These are phyloP conservation scores for Catunica adiposa DNA, from an alignment of 2,329 filamentous ascomycete species.

Conservation along the genomic window DNA sequence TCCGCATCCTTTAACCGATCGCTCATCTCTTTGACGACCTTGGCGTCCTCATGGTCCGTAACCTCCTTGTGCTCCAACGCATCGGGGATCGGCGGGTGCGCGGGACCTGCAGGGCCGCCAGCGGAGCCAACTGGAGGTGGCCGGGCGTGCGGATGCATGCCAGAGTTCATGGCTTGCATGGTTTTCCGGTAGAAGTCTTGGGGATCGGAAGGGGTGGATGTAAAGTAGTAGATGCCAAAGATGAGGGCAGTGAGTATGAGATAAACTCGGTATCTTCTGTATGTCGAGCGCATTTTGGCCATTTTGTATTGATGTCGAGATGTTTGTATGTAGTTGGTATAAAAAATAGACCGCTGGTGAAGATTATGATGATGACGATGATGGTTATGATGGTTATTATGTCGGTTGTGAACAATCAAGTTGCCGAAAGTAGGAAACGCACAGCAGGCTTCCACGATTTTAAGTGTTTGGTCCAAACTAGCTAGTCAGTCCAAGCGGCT, in stretches of 20 bases:
- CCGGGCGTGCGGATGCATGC: slow-evolving; percentile 17
- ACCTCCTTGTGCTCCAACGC: slow-evolving; percentile 30
- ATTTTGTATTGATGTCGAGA: background rate
- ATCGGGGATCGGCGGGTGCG: slow-evolving; percentile 41
- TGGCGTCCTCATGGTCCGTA: slow-evolving; percentile 4
- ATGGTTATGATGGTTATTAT: background rate
- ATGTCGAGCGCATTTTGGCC: slow-evolving; percentile 10
- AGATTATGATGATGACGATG: too few relatives aligned
- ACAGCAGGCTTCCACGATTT: too few relatives aligned
- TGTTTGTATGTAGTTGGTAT: background rate
- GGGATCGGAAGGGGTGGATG: slow-evolving; percentile 10
- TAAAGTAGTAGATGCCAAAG: slow-evolving; percentile 13
- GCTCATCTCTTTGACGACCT: slow-evolving; percentile 33
- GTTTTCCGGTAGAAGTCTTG: slow-evolving; percentile 46
- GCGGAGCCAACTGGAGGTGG: slow-evolving; percentile 21
- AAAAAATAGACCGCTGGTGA: background rate
- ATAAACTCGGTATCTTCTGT: slow-evolving; percentile 11
- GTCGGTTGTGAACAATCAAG: background rate
- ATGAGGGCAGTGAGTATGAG: slow-evolving; percentile 8
- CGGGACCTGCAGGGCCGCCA: slow-evolving; percentile 24
- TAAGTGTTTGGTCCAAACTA: too few relatives aligned
- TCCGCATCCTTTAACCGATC: slow-evolving; percentile 52
- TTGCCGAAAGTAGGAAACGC: too few relatives aligned
- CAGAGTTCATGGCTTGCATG: slow-evolving; percentile 32
- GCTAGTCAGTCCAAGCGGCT: too few relatives aligned